Evolutionary conservation across 2,329 filamentous ascomycete genomes (phyloP), one percentile per base, ranked within the genome.

Genomic region (Calycina herbarum): DNA sequence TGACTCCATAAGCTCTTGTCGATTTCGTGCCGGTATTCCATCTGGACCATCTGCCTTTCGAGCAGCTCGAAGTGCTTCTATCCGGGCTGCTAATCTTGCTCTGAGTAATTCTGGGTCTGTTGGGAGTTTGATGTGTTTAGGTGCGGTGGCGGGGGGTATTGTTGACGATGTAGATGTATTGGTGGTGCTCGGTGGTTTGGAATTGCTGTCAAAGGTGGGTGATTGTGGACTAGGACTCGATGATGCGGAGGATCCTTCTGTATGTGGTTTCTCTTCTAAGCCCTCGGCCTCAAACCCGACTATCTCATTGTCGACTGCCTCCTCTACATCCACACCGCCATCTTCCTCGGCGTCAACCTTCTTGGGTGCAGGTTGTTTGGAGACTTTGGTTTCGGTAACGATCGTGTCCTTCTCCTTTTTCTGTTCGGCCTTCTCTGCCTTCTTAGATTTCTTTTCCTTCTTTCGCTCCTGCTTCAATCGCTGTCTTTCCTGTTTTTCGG

Each of bases 1-100:
- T 57, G 92, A 86, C 78, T 98, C 95, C 72, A 99, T 93, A 13
- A 99, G 85, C 76, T 98, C 94, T 79, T 96, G 91, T 67, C 95
- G 87, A 67, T 92, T 96, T 69, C 91, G 88, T 65, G 94, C 92
- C 17, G 91, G 89, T 73, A 90, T 89, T 67, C 93, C 93, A 72
- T 96, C 89, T 0, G 89, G 84, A 5, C 91, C 92, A 72, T 96
- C 93, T 5, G 94, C 94, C 77, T 97, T 97, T 66, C 95, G 89
- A 31, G 89, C 88, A 10, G 92, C 91, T 66, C 94, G 91, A 60
- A 98, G 86, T 57, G 89, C 89, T 72, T 95, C 92, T 64, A 99
- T 93, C 68, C 89, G 91, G 71, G 91, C 91, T 64, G 91, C 89
- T 61, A 99, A 83, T 57, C 94, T 89, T 65, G 89, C 87, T 73